These are phyloP conservation scores for Alternaria sp. DNA, from an alignment of 2,329 filamentous ascomycete species.

Conservation along the genomic window DNA sequence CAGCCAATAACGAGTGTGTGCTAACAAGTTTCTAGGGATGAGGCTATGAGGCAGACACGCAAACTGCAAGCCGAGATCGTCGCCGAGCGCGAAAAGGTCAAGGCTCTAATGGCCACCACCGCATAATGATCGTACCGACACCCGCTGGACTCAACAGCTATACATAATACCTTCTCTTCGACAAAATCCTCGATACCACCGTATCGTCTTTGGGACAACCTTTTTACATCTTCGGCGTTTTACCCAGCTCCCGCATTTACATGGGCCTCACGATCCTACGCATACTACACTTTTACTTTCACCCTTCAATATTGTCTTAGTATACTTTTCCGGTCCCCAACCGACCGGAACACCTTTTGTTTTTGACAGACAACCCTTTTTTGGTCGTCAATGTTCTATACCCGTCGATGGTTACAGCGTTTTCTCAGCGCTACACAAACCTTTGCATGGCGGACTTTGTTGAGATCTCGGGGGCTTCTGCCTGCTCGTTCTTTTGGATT, in stretches of 20 bases:
- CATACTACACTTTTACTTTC: conserved; percentile 19
- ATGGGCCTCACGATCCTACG: conserved; percentile 27
- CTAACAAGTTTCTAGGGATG: conserved; percentile 60
- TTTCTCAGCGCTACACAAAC: not conserved
- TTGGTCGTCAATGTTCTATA: conserved; percentile 8
- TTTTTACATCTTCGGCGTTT: conserved; percentile 15
- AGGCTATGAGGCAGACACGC: conserved; percentile 73
- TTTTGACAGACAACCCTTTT: not conserved
- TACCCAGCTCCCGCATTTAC: conserved; percentile 20
- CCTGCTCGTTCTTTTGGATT: conserved; percentile 18
- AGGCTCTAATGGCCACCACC: conserved; percentile 51
- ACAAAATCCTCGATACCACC: conserved; percentile 1
- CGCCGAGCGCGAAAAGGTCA: conserved; percentile 66
- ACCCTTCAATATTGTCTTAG: conserved; percentile 18
- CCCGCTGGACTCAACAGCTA: conserved; percentile 19
- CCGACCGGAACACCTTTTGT: not conserved
- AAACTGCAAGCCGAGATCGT: conserved; percentile 72
- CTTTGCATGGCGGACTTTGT: not conserved
- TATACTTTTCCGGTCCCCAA: not conserved
- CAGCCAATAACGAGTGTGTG: conserved; percentile 12
- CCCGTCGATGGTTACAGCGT: conserved; percentile 7
- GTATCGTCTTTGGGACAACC: conserved; percentile 9
- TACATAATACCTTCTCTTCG: conserved; percentile 18
- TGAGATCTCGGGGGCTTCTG: conserved; percentile 3
- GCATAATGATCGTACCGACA: conserved; percentile 22